A percentile compares a stretch with the other conserved stretches of the same genome.
Conservation (phyloP, 805 yeast genomes). For the Ogataea minuta region DNA sequence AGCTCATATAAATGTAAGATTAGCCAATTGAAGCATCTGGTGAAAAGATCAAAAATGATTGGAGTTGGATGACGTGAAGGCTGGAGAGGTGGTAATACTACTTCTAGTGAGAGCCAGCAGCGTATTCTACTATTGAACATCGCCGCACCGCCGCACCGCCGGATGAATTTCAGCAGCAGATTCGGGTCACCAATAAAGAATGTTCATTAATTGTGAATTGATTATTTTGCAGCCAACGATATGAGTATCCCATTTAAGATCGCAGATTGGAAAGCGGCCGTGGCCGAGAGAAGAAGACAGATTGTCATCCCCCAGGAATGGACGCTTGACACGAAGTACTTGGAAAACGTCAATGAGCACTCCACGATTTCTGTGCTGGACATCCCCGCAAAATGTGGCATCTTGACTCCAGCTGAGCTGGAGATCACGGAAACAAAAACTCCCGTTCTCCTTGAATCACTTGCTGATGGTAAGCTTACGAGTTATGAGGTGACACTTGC, state of each 20-base stretch:
- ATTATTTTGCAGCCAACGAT: too few species aligned
- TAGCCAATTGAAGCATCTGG: too few species aligned
- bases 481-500: conserved; percentile 24
- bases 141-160: too few species aligned
- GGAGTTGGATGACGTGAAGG: too few species aligned
- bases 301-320: conserved; percentile 18
- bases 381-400: conserved; percentile 12
- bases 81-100: too few species aligned
- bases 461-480: conserved; percentile 17
- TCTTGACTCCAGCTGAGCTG: conserved; percentile 13
- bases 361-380: conserved; percentile 12
- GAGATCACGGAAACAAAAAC: conserved; percentile 19
- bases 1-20: too few species aligned
- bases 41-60: too few species aligned
- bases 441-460: conserved; percentile 8
- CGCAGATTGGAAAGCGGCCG: conserved; percentile 7
- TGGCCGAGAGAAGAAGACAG: conserved; percentile 7
- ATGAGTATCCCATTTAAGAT: conserved; percentile 33
- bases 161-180: too few species aligned
- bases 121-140: too few species aligned
- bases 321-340: conserved; percentile 7
- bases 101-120: too few species aligned
- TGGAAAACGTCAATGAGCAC: conserved; percentile 5
- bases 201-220: too few species aligned
- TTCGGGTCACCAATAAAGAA: too few species aligned